Evolutionary conservation across 306 rosid species (phyloP), one percentile per base, ranked within the genome.

Genomic region (Macrotyloma uniflorum): DNA sequence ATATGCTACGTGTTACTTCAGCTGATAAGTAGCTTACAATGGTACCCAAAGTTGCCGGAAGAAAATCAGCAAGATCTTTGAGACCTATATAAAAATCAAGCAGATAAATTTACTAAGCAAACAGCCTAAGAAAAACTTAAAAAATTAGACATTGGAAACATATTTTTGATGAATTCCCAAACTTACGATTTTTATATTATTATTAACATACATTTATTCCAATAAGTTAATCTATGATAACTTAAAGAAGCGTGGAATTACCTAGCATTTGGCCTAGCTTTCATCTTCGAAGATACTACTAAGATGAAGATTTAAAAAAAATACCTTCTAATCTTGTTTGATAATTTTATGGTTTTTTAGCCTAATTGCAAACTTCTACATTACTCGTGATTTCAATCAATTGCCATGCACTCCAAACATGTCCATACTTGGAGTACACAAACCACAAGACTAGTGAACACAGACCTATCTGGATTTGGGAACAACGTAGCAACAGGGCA

Each of bases 1-100:
- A 95, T 53, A 95, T 72, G 24, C 97, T 91, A 4, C 99, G 89
- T 47, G 97, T 91, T 73, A 95, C 99, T 88, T 95, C 99, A 47
- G 99, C 90, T 20, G 98, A 95, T 73, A 93, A 93, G 89, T 91
- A 95, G 85, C 98, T 91, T 83, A 90, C 91, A 46, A 88, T 91
- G 75, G 96, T 89, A 40, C 94, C 98, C 87, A 95, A 84, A 77
- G 96, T 77, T 80, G 98, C 99, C 33, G 99, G 99, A 59, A 93
- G 94, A 88, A 89, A 93, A 87, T 95, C 99, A 42, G 94, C 97
- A 71, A 95, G 88, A 90, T 93, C 99, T 89, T 95, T 95, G 54
- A 95, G 99, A 81, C 99, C 97, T 95, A 91, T 50, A 72, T 54
- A 76, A 71, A 73, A 64, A 64, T 49, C 64, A 64, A 57, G 71